Conservation (phyloP, 2,329 filamentous ascomycete species). For the Colletotrichum sp. region DNA sequence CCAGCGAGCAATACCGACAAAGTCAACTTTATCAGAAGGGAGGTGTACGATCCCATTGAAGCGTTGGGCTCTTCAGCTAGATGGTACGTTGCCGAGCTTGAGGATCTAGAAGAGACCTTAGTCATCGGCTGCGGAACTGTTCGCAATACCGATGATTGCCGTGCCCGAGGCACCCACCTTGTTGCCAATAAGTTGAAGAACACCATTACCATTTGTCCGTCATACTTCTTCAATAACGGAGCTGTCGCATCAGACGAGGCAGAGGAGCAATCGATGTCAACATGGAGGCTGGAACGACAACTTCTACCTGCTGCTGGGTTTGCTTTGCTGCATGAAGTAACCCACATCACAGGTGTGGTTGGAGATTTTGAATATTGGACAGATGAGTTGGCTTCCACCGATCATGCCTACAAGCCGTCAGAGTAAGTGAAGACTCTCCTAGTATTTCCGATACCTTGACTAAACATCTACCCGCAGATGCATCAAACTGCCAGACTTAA, state of each 20-base stretch:
- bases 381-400: not conserved
- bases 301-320: not conserved
- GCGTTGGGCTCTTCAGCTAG: not conserved
- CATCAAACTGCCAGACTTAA: not conserved
- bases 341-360: not conserved
- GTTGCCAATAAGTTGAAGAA: not conserved
- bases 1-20: not conserved
- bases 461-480: not conserved
- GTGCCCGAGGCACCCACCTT: not conserved
- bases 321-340: not conserved
- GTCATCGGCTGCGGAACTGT: not conserved
- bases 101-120: not conserved
- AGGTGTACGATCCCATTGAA: not conserved
- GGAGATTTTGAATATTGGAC: not conserved
- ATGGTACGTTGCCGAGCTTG: not conserved
- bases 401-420: not conserved
- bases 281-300: not conserved
- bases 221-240: not conserved
- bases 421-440: not conserved
- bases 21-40: not conserved
- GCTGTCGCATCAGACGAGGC: not conserved
- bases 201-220: not conserved
- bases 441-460: not conserved
- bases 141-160: not conserved
- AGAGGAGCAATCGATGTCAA: not conserved